Base-by-base conservation (phyloP, 352 stramenopile species). In the Thraustochytrium striatum region DNA sequence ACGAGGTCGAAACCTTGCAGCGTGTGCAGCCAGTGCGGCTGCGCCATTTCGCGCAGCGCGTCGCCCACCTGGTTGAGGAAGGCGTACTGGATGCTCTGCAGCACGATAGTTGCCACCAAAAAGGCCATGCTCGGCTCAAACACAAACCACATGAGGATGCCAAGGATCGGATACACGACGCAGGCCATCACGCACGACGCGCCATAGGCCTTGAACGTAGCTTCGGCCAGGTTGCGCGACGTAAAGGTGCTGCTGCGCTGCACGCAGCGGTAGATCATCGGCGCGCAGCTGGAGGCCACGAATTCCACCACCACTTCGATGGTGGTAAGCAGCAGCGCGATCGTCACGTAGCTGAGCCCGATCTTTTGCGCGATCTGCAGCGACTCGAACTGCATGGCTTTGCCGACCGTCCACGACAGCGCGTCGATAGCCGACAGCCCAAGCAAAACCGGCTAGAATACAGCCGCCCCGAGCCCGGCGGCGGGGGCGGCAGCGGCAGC, bases 161-260 rank as follows among this genome's bases (percentile, higher is more conserved):
- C 59, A 33, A 70, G 50, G 0, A 70, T 52, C 25, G 59, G 59
- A 7, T 70, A 70, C 21, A 70, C 59, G 7, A 70, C 30, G 0
- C n/a, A 13, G 8, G 33, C 59, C 36, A 70, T 28, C 9, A 70
- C 13, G 25, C 59, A 70, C 9, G 59, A 70, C 25, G 53, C 3
- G 0, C 28, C 33, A 28, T 70, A 70, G 2, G 36, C 59, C 38
- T 70, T 70, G 59, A 70, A 38, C 9, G 59, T 21, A 2, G 59
- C 59, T 21, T n/a, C 28, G 25, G 59, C 53, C 16, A 70, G 11
- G 41, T 52, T 70, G 0, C 36, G 30, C 44, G 72, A 79, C 55
- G 52, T 79, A 8, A 62, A 69, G 36, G n/a, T 79, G 11, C 35
- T 79, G 9, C 38, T 79, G 30, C 69, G 69, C 50, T 47, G 69